Percentiles rank a stretch among this genome's conserved stretches.
Evolutionary conservation across 2,329 filamentous ascomycete genomes (phyloP).

Genomic region (Colletotrichum euphorbiae): DNA sequence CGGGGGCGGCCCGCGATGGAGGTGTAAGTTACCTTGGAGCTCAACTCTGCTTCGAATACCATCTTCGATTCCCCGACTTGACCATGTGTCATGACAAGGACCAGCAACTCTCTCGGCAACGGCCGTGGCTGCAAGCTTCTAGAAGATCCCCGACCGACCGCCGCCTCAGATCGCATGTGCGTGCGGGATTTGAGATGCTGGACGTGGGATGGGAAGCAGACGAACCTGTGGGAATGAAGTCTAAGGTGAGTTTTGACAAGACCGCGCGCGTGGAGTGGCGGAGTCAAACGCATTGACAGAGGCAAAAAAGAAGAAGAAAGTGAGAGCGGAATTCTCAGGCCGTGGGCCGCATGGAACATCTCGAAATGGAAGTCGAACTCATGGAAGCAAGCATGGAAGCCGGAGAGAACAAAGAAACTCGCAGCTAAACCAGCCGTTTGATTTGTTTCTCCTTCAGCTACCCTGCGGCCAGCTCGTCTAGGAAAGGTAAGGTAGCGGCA

Average conservation of each 20-base stretch:
- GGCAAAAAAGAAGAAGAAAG: not conserved
- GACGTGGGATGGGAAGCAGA: constrained; percentile 26
- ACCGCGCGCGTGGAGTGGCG: not conserved
- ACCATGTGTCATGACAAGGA: constrained; percentile 5
- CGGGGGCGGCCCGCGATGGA: too few relatives aligned
- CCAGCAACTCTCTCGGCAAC: not conserved
- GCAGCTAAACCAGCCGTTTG: constrained; percentile 22
- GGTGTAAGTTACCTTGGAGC: not conserved
- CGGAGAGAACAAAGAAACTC: constrained; percentile 35
- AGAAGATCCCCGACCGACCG: not conserved
- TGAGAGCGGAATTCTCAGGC: not conserved
- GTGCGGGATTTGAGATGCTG: constrained; percentile 1
- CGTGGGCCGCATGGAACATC: too few relatives aligned
- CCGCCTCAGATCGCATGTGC: constrained; percentile 7
- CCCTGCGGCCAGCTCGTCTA: not conserved
- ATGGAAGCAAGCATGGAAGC: constrained; percentile 28
- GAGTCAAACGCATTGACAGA: not conserved
- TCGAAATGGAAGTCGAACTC: not conserved
- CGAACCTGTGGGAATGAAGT: constrained; percentile 27
- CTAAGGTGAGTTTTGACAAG: constrained; percentile 16
- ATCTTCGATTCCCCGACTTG: not conserved
- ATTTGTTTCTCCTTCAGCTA: not conserved
- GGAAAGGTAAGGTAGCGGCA: not conserved
- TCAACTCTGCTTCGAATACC: not conserved
- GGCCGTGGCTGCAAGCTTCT: constrained; percentile 13